These are phyloP conservation scores for Lentinula boryana DNA, from an alignment of 768 basidiomycete genomes.

Conservation along the genomic window DNA sequence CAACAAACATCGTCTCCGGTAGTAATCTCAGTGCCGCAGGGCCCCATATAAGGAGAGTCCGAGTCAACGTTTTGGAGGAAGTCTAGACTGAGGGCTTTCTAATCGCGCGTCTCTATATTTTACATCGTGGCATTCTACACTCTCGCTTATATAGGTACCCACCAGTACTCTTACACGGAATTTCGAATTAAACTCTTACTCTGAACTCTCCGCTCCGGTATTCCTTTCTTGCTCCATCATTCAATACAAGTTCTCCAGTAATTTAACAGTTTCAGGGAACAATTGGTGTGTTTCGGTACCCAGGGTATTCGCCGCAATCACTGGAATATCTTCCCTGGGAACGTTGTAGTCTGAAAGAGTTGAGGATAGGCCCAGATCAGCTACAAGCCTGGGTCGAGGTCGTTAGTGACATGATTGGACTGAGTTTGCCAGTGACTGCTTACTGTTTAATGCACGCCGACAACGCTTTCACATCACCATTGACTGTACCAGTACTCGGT, in stretches of 20 bases:
- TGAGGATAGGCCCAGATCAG: slow-evolving; percentile 49
- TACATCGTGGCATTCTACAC: not conserved
- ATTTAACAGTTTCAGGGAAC: slow-evolving; percentile 34
- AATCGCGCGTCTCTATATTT: not conserved
- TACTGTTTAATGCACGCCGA: slow-evolving; percentile 51
- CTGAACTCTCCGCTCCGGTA: not conserved
- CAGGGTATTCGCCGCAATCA: slow-evolving; percentile 46
- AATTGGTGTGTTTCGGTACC: slow-evolving; percentile 34
- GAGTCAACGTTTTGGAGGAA: not conserved
- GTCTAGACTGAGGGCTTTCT: not conserved
- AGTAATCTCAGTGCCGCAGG: not conserved
- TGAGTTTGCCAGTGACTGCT: slow-evolving; percentile 15
- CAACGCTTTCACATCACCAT: slow-evolving; percentile 55
- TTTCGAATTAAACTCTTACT: not conserved
- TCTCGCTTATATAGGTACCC: not conserved
- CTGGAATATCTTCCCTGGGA: slow-evolving; percentile 45
- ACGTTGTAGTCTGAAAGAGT: slow-evolving; percentile 59
- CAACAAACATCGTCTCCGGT: not conserved
- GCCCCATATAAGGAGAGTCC: not conserved
- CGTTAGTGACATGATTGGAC: not conserved
- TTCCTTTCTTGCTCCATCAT: not conserved
- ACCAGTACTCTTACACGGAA: not conserved
- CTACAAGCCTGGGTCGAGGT: slow-evolving; percentile 44
- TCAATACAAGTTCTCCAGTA: slow-evolving; percentile 37
- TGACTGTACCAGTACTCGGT: slow-evolving; percentile 56